Evolutionary conservation across 352 stramenopile species (phyloP), one percentile per base, ranked within the genome.

Genomic region (Thraustochytrium striatum): DNA sequence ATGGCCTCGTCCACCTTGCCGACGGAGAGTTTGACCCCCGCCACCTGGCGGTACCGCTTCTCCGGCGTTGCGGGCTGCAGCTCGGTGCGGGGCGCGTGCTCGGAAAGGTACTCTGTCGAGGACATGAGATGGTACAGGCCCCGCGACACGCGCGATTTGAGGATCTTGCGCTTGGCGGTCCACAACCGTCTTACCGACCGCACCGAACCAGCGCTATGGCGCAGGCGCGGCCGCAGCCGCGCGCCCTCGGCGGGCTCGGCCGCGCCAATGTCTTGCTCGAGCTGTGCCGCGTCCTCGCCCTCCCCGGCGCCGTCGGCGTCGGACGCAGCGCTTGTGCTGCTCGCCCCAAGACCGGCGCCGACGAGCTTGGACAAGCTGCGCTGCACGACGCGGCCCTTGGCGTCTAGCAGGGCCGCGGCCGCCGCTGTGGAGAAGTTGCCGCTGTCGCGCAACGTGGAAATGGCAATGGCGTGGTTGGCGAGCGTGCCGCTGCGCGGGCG

Each of bases 361-460:
- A 70, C 19, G 21, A 70, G 44, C 38, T 70, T 70, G 0, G 59
- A 70, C 3, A 70, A n/a, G 2, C 59, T 8, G 25, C 59, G 59
- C 33, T 38, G 59, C 25, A 0, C 36, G 59, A n/a, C 2, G 0
- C 30, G 28, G 9, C 7, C 55, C 28, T 30, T 21, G 2, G 25
- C 41, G 9, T 8, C 19, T 33, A 19, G 7, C 0, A 70, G 38
- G 38, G 11, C 25, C 9, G 62, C 32, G 32, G 58, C 13, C 61
- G 43, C 52, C 11, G 65, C 33, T 21, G n/a, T 9, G 7, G 44
- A 52, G 50, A 62, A 62, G 30, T 61, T 38, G 28, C 44, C 65
- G 50, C 32, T 55, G 9, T 25, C 52, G 21, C 65, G 43, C 33
- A 75, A 61, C 21, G 9, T 16, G 11, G 21, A 21, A 7, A 75